Conservation (phyloP, 1,284 basidiomycete genomes). For the Leccinum subrobustum region DNA sequence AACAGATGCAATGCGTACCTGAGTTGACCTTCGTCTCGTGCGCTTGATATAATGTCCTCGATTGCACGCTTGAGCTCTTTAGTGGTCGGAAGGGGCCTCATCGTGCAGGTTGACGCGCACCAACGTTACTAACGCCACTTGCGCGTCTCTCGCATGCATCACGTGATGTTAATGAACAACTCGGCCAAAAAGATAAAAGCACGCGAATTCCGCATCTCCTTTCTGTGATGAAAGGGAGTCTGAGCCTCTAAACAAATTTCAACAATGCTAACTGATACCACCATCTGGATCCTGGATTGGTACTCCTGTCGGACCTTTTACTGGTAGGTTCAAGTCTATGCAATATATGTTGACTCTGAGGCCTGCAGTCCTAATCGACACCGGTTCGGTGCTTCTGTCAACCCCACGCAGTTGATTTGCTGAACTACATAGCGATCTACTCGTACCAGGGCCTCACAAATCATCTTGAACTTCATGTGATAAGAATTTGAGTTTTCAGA, state of each 20-base stretch:
- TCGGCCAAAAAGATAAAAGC: not conserved
- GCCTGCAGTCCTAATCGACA: not conserved
- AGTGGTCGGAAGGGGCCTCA: slow-evolving; percentile 16
- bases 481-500: too few relatives aligned
- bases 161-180: slow-evolving; percentile 7
- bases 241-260: not conserved
- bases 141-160: not conserved
- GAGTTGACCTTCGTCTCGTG: slow-evolving; percentile 28
- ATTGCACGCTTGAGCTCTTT: slow-evolving; percentile 25
- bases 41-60: slow-evolving; percentile 28
- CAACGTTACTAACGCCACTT: not conserved
- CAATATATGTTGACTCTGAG: not conserved
- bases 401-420: not conserved
- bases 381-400: not conserved
- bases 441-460: not conserved
- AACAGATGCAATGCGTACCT: slow-evolving; percentile 18
- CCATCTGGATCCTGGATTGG: not conserved
- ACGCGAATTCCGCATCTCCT: not conserved
- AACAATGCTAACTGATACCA: too few relatives aligned
- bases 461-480: too few relatives aligned
- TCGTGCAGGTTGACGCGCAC: not conserved
- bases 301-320: not conserved
- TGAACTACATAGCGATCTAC: not conserved
- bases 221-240: not conserved
- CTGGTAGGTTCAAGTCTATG: not conserved